These are phyloP conservation scores for Albugo candida DNA, from an alignment of 352 stramenopile genomes.

Conservation along the genomic window DNA sequence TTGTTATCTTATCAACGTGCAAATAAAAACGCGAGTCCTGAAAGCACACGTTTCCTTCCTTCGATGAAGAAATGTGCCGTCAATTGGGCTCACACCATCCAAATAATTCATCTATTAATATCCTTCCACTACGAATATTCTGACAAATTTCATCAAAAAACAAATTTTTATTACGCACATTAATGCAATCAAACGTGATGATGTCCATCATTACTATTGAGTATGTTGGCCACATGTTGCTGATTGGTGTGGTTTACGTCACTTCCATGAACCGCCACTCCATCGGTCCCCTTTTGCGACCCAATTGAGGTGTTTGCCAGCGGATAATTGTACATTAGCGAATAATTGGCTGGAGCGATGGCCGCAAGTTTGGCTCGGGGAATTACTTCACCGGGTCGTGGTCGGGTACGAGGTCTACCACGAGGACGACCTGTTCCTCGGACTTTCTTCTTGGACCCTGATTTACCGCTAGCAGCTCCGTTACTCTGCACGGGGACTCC, in stretches of 20 bases:
- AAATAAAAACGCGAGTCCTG: conserved; percentile 63
- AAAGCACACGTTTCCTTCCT: conserved; percentile 70
- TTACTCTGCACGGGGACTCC: conserved; percentile 13
- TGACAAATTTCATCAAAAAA: too few relatives aligned
- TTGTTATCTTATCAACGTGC: conserved; percentile 71
- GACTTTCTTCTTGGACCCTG: conserved; percentile 47
- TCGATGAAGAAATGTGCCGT: conserved; percentile 66
- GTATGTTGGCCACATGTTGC: too few relatives aligned
- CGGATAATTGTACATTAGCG: conserved; percentile 59
- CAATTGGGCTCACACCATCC: conserved; percentile 50
- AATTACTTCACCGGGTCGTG: conserved; percentile 55
- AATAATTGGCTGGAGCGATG: conserved; percentile 56
- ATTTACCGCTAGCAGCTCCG: conserved; percentile 14
- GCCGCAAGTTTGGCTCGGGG: conserved; percentile 40
- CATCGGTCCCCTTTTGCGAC: too few relatives aligned
- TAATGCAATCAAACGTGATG: too few relatives aligned
- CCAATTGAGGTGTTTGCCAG: conserved; percentile 11
- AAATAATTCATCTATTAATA: too few relatives aligned
- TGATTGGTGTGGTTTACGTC: too few relatives aligned
- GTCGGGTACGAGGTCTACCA: conserved; percentile 43
- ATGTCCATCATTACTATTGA: too few relatives aligned
- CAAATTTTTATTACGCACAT: too few relatives aligned
- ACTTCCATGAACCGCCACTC: too few relatives aligned
- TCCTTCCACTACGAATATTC: too few relatives aligned
- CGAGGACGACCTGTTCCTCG: conserved; percentile 49